Evolutionary conservation across 2,329 filamentous ascomycete genomes (phyloP), one percentile per base, ranked within the genome.

Genomic region (Capronia americana): DNA sequence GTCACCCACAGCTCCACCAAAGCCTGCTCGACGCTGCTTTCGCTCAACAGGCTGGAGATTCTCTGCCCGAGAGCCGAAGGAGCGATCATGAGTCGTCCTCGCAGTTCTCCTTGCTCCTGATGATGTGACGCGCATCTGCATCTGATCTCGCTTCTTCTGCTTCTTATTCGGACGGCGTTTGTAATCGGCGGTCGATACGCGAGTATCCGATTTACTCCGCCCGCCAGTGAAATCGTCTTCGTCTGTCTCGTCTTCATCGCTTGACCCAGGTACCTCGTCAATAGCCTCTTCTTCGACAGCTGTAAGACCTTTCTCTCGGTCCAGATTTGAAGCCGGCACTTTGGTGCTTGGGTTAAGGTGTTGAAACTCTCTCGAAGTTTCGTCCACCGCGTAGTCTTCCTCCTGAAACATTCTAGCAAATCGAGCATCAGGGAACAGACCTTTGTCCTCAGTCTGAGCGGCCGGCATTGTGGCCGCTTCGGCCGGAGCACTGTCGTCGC

Each of bases 331-430:
- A 48, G 74, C 57, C 4, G 74, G 64, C 17, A 73, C 72, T 38
- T 82, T 86, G 7, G 92, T 95, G 78, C 92, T 96, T 4, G 95
- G 92, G 76, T 99, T 99, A 79, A 96, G 88, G 54, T 90, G 85
- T 66, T 89, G 87, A 83, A 96, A 99, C 77, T 98, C 94, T 74
- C 88, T 85, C 70, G 90, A 96, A 46, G 82, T 90, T 80, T 99
- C 95, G 77, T 99, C 94, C 66, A 99, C 91, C 73, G 87, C 87
- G 78, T 97, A 98, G 64, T 96, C 93, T 73, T 93, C 90, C 77
- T 98, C 92, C 75, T 97, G 90, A 81, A 98, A 99, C 68, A 99
- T 81, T 72, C 89, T 88, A 72, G 86, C 86, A 85, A 99, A 98
- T 82, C 95, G 93, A 58, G 88, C 85, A 77, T 99, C 95, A 66